Percentiles rank a stretch among this genome's conserved stretches.
Evolutionary conservation across 1,284 basidiomycete species (phyloP).

Genomic region (Moesziomyces parantarcticus): DNA sequence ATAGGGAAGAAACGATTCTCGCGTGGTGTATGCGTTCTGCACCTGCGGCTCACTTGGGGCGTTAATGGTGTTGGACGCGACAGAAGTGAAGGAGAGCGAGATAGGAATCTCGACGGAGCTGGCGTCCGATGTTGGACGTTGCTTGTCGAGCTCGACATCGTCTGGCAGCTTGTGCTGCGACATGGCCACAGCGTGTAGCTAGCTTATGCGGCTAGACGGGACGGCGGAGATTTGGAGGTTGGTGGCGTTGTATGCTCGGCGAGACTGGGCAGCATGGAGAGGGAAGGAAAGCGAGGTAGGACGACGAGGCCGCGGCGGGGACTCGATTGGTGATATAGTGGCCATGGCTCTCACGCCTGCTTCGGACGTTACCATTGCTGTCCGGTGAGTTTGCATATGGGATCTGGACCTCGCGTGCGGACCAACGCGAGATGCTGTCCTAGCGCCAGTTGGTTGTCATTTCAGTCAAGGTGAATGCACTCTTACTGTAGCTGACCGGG

Average conservation of each 20-base stretch:
- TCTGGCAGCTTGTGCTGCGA: neutral
- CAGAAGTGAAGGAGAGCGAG: slow-evolving; percentile 17
- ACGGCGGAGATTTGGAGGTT: neutral
- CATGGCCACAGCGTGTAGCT: slow-evolving; percentile 3
- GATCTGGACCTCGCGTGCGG: too few species aligned
- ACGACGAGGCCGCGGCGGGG: neutral
- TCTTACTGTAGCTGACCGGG: neutral
- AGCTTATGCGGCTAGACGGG: too few species aligned
- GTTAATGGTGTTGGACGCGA: slow-evolving; percentile 4
- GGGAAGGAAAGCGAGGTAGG: neutral
- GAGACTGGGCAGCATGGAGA: neutral
- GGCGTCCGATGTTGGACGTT: slow-evolving; percentile 15
- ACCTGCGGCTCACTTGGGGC: too few species aligned
- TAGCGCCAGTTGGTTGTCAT: too few species aligned
- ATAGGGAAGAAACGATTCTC: slow-evolving; percentile 10
- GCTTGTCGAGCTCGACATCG: neutral
- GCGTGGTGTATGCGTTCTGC: neutral
- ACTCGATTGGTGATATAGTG: neutral
- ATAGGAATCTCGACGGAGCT: slow-evolving; percentile 25
- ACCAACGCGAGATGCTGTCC: too few species aligned
- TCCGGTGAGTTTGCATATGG: too few species aligned
- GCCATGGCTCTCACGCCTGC: too few species aligned
- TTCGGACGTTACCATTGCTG: too few species aligned
- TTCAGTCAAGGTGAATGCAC: too few species aligned
- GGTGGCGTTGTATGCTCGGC: neutral